Percentiles rank a stretch among this genome's conserved stretches.
Conservation (phyloP, 2,329 filamentous ascomycete species). For the Gyromitra esculenta region DNA sequence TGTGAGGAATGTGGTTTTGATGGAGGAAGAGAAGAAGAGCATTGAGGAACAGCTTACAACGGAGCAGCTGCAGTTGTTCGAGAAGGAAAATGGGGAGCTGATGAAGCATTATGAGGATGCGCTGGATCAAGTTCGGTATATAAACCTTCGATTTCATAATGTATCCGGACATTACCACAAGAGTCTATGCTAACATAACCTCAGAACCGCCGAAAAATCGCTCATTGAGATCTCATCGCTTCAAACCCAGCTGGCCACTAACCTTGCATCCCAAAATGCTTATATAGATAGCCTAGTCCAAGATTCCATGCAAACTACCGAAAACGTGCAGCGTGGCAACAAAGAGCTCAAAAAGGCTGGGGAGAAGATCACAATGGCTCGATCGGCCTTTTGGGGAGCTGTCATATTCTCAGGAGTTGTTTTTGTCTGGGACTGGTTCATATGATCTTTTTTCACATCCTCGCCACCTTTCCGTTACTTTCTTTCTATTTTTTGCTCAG, state of each 20-base stretch:
- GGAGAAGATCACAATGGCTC: constrained; percentile 75
- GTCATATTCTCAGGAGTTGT: constrained; percentile 78
- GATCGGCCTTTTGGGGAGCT: constrained; percentile 82
- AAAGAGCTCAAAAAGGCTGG: constrained; percentile 87
- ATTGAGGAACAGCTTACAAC: constrained; percentile 71
- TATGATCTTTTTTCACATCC: constrained; percentile 59
- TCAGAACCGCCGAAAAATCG: constrained; percentile 85
- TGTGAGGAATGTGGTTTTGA: constrained; percentile 55
- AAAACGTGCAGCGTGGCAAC: constrained; percentile 90
- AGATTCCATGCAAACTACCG: constrained; percentile 81
- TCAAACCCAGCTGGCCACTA: constrained; percentile 86
- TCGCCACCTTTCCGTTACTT: not conserved
- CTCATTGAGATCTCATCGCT: constrained; percentile 91
- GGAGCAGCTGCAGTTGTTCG: constrained; percentile 92
- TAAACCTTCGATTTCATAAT: not conserved
- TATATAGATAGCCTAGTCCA: constrained; percentile 88
- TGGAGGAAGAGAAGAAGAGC: constrained; percentile 57
- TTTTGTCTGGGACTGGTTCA: constrained; percentile 79
- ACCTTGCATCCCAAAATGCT: constrained; percentile 84
- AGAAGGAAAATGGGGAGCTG: constrained; percentile 91
- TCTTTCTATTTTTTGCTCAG: constrained; percentile 3
- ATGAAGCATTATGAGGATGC: constrained; percentile 92
- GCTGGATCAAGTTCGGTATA: constrained; percentile 89
- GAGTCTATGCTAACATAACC: constrained; percentile 10
- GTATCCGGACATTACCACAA: not conserved